Base-by-base conservation (phyloP, 176 grass and related monocot genomes). In the Tillandsia leiboldiana region DNA sequence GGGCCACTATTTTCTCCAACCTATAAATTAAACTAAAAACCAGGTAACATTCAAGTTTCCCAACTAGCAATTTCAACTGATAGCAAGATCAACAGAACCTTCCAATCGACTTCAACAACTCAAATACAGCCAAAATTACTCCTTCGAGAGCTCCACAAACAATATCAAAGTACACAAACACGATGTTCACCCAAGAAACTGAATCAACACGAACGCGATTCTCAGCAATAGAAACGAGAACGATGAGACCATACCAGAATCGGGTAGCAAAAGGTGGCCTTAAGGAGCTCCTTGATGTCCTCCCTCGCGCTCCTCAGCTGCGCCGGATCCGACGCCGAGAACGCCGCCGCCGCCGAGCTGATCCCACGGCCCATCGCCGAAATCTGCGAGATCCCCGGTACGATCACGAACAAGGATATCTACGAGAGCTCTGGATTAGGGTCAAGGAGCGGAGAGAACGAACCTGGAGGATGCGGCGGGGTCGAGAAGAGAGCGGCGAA, bases 271-370 rank as follows among this genome's bases (percentile, higher is more conserved):
- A 79, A 75, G 13, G 80, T 88, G 6, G 75, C 75, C 65, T 66
- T 86, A 66, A 99, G 90, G 51, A 99, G 82, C 50, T 86, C 94
- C 76, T 63, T 93, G 66, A 86, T 88, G 72, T 99, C 94, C 83
- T 93, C 82, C 66, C 83, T 84, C 7, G 94, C 94, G 48, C 84
- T 76, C 81, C 85, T 99, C 72, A 93, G 77, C 82, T 93, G 89
- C 70, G 82, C 58, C 18, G 72, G 59, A 69, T 86, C 89, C 3
- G 89, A 83, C 64, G 82, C 76, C 66, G 84, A 58, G 52, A 79
- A 83, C 73, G 75, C 76, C 80, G 77, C 88, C 23, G 50, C 12
- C 42, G 15, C 22, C n/a, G 71, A 66, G 50, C 74, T 64, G 27
- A 79, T 53, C 10, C 64, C 86, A 3, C 65, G 76, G 68, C 76